These are phyloP conservation scores for Barnettozyma pratensis DNA, from an alignment of 805 yeast genomes.

Conservation along the genomic window DNA sequence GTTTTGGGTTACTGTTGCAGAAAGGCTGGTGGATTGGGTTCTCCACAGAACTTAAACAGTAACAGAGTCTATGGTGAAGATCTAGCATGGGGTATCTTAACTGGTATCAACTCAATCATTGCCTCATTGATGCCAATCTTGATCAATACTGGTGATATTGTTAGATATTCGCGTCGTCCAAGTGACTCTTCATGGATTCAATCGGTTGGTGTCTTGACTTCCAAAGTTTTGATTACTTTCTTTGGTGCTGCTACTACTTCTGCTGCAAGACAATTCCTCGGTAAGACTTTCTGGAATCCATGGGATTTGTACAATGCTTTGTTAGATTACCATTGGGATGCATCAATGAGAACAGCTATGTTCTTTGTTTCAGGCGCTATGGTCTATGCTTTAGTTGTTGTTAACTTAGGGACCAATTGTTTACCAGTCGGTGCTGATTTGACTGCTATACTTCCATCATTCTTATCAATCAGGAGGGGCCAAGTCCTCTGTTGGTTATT, in stretches of 20 bases:
- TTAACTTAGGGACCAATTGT: slow-evolving; percentile 4
- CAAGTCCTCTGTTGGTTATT: slow-evolving; percentile 1
- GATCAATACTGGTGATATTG: slow-evolving; percentile 4
- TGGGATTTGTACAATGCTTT: slow-evolving; percentile 3
- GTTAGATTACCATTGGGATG: slow-evolving; percentile 1
- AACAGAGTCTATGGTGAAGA: slow-evolving; percentile 2
- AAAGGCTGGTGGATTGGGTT: slow-evolving; percentile 10
- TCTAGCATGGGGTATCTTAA: slow-evolving; percentile 2
- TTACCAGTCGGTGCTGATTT: slow-evolving; percentile 5
- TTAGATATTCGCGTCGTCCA: slow-evolving; percentile 4
- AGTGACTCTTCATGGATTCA: slow-evolving; percentile 4
- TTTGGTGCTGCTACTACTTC: slow-evolving; percentile 4
- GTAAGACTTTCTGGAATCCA: slow-evolving; percentile 3
- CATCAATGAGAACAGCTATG: slow-evolving; percentile 2
- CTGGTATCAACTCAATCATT: slow-evolving; percentile 4
- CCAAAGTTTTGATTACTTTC: slow-evolving; percentile 2
- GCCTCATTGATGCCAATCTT: slow-evolving; percentile 2
- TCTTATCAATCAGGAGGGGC: slow-evolving; percentile 1
- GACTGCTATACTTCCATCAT: slow-evolving; percentile 1
- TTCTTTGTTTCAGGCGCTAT: slow-evolving; percentile 2
- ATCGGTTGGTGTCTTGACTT: background rate
- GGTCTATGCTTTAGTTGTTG: slow-evolving; percentile 2
- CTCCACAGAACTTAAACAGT: slow-evolving; percentile 2
- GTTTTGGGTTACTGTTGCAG: slow-evolving; percentile 10
- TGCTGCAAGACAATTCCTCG: slow-evolving; percentile 1